Percentiles rank a stretch among this genome's conserved stretches.
phyloP scores from a whole-genome alignment of 2,329 filamentous ascomycete genomes.

The Ceratocystis albifundus region DNA sequence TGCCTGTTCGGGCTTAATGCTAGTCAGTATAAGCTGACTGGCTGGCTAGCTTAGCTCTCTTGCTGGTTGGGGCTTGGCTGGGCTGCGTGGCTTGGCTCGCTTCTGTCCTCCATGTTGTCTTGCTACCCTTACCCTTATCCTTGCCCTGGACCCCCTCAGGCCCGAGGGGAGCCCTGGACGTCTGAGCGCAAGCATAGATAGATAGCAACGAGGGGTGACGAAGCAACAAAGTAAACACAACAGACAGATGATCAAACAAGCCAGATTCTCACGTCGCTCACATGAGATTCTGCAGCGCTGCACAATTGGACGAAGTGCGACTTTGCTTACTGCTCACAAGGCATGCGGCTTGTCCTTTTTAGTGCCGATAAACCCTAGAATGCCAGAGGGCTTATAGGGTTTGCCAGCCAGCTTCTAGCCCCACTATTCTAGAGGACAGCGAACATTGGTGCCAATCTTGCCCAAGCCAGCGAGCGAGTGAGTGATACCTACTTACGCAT shows the following conservation, averaged over 20 bases:
- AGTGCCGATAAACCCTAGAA: not conserved
- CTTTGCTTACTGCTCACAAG: not conserved
- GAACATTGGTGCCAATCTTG: not conserved
- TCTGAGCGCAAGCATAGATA: slow-evolving; percentile 1
- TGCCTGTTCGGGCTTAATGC: not conserved
- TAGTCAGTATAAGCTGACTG: not conserved
- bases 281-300: not conserved
- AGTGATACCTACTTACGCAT: not conserved
- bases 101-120: not conserved
- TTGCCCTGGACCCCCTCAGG: not conserved
- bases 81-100: slow-evolving; percentile 2
- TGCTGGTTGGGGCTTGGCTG: not conserved
- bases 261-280: not conserved
- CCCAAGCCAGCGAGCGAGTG: not conserved
- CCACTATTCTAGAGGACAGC: not conserved
- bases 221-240: not conserved
- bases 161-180: not conserved
- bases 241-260: slow-evolving; percentile 10
- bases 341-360: not conserved
- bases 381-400: not conserved
- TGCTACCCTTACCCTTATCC: not conserved
- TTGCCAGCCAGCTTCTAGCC: not conserved
- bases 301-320: not conserved
- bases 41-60: not conserved
- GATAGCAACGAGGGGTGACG: not conserved